These are phyloP conservation scores for Kodamaea leandrae DNA, from an alignment of 805 yeast species.

Conservation along the genomic window DNA sequence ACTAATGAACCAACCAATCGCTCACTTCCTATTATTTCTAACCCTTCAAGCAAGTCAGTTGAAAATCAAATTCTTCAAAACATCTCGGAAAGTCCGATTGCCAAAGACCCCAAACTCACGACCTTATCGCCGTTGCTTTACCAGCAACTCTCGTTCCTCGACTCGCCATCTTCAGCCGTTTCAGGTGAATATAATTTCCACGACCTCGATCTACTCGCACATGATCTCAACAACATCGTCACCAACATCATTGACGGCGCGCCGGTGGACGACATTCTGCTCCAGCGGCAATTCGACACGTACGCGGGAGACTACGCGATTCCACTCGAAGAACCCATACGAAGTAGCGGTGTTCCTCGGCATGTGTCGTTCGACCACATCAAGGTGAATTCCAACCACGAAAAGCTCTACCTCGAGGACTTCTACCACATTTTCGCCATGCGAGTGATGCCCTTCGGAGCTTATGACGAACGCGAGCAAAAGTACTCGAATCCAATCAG, in stretches of 20 bases:
- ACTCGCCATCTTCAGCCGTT: too few species aligned
- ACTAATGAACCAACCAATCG: too few species aligned
- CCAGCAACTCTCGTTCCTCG: too few species aligned
- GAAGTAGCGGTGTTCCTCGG: conserved; percentile 17
- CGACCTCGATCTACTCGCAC: conserved; percentile 37
- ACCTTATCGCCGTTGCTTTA: too few species aligned
- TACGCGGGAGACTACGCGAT: conserved; percentile 1
- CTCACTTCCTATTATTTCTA: too few species aligned
- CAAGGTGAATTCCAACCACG: conserved; percentile 25
- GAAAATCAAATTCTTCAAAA: neutral
- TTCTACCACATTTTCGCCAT: conserved; percentile 39
- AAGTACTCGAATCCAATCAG: conserved; percentile 50
- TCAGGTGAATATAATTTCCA: conserved; percentile 8
- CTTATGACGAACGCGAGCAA: conserved; percentile 28
- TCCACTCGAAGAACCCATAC: too few species aligned
- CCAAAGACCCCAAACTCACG: too few species aligned
- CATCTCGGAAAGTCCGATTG: neutral
- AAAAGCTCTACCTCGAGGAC: conserved; percentile 34
- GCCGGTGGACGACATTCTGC: conserved; percentile 1
- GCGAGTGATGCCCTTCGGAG: conserved; percentile 36
- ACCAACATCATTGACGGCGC: conserved; percentile 22
- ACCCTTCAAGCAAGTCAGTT: too few species aligned
- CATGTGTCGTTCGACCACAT: conserved; percentile 32
- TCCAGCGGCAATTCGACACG: conserved; percentile 6
- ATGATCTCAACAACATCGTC: conserved; percentile 41